Percentiles rank a stretch among this genome's conserved stretches.
Evolutionary conservation across 306 rosid genomes (phyloP).

Genomic region (Astragalus glycyphyllos): DNA sequence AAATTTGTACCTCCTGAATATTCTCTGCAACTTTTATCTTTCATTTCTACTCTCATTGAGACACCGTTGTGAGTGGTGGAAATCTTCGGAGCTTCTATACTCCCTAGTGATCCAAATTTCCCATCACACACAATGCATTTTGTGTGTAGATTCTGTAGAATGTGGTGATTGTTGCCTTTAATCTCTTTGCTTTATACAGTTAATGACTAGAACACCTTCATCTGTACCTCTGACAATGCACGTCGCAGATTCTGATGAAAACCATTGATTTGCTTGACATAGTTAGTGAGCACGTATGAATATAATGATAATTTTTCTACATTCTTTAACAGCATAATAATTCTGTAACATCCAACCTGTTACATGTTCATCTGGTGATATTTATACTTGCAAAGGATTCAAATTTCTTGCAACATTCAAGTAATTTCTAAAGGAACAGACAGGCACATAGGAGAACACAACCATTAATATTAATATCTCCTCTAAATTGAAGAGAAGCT

Average conservation of each 20-base stretch:
- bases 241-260: conserved; percentile 1
- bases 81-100: too few species aligned
- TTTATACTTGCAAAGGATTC: not conserved
- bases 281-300: not conserved
- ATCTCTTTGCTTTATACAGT: too few species aligned
- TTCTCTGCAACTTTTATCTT: too few species aligned
- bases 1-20: too few species aligned
- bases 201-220: not conserved
- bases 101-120: too few species aligned
- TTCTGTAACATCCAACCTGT: not conserved
- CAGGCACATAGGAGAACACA: not conserved
- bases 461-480: not conserved
- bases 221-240: not conserved
- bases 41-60: too few species aligned
- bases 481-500: conserved; percentile 18
- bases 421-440: not conserved
- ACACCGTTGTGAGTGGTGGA: too few species aligned
- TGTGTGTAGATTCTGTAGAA: too few species aligned
- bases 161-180: too few species aligned
- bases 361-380: not conserved
- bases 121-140: too few species aligned
- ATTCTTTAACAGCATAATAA: too few species aligned
- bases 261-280: not conserved
- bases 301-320: not conserved
- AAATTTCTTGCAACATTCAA: not conserved